These are phyloP conservation scores for Penicillium psychrosexuale DNA, from an alignment of 2,329 filamentous ascomycete genomes.

Conservation along the genomic window DNA sequence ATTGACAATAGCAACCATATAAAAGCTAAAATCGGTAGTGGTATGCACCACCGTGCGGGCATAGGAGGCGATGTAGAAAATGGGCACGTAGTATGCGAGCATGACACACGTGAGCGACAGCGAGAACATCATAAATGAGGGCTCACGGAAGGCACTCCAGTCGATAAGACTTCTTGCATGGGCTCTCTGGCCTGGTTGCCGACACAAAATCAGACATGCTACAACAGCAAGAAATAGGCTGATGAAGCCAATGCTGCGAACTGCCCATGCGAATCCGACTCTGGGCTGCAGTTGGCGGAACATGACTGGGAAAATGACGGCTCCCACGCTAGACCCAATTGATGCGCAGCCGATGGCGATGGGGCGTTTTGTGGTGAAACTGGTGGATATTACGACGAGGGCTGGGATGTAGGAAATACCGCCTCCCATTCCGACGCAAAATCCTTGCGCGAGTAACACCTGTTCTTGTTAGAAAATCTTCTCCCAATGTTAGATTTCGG, in stretches of 20 bases:
- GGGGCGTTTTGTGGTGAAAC: conserved; percentile 47
- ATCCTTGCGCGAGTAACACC: conserved; percentile 47
- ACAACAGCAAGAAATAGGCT: conserved; percentile 42
- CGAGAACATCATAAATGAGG: conserved; percentile 43
- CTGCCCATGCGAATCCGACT: conserved; percentile 60
- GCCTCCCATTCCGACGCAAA: conserved; percentile 32
- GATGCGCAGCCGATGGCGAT: conserved; percentile 58
- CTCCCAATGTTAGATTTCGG: background rate
- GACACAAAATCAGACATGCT: conserved; percentile 38
- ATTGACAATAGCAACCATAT: conserved; percentile 53
- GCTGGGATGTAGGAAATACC: conserved; percentile 34
- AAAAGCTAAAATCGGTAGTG: conserved; percentile 44
- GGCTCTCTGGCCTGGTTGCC: conserved; percentile 37
- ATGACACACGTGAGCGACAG: conserved; percentile 47
- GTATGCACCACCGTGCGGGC: conserved; percentile 48
- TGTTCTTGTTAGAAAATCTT: conserved; percentile 17
- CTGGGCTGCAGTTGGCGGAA: conserved; percentile 53
- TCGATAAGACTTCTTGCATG: conserved; percentile 43
- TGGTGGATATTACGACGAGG: conserved; percentile 29
- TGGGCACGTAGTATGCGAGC: conserved; percentile 48
- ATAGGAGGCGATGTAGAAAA: conserved; percentile 45
- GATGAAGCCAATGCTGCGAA: conserved; percentile 56
- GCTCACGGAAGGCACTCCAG: conserved; percentile 38
- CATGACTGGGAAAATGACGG: conserved; percentile 58
- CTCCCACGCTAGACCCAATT: conserved; percentile 57